Conservation (phyloP, 2,329 filamentous ascomycete genomes). For the Diplodia corticola region DNA sequence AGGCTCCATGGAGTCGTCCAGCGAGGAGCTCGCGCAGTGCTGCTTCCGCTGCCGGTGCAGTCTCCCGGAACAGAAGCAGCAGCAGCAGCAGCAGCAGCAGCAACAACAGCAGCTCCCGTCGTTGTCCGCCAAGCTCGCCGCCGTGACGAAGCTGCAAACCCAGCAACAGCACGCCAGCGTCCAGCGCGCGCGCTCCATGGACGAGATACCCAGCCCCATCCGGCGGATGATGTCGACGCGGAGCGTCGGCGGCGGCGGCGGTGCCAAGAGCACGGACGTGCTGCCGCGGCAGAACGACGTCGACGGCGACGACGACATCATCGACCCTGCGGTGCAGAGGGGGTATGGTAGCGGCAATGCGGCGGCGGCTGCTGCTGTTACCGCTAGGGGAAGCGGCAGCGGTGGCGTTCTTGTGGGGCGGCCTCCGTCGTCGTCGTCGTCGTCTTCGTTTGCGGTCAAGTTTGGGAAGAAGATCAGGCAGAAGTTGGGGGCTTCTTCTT, state of each 20-base stretch:
- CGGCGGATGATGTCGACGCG: conserved; percentile 3
- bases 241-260: not conserved
- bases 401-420: not conserved
- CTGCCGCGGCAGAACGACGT: not conserved
- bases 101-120: not conserved
- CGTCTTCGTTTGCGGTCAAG: not conserved
- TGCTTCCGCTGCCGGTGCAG: not conserved
- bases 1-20: not conserved
- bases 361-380: too few relatives aligned
- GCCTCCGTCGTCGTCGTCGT: not conserved
- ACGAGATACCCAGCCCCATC: conserved; percentile 12
- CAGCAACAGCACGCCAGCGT: not conserved
- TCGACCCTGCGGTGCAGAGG: not conserved
- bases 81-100: not conserved
- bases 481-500: not conserved
- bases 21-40: not conserved
- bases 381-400: not conserved
- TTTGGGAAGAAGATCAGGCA: conserved; percentile 19
- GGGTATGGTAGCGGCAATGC: not conserved
- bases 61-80: too few relatives aligned
- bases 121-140: not conserved
- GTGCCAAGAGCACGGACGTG: not conserved
- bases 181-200: conserved; percentile 7
- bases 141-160: not conserved
- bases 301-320: not conserved